These are phyloP conservation scores for Meyerozyma athensensis DNA, from an alignment of 1,139 yeast species.

Conservation along the genomic window DNA sequence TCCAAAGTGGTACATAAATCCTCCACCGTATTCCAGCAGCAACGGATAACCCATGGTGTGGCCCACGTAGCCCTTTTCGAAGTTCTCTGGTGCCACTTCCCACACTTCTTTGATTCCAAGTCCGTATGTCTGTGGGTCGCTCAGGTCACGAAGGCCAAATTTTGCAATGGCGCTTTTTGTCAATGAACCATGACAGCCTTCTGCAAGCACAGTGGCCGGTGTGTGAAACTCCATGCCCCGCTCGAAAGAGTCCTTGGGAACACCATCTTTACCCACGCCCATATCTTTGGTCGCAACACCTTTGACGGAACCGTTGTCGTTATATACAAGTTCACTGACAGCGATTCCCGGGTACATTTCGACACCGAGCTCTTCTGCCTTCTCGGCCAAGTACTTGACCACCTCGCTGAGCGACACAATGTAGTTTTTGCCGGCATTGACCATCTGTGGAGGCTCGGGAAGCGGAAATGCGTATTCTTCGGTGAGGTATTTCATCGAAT, in stretches of 20 bases:
- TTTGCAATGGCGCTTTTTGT: slow-evolving; percentile 70
- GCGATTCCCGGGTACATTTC: slow-evolving; percentile 90
- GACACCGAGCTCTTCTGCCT: slow-evolving; percentile 91
- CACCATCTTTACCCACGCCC: slow-evolving; percentile 73
- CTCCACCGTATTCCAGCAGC: slow-evolving; percentile 80
- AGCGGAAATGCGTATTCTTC: slow-evolving; percentile 55
- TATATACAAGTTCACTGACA: slow-evolving; percentile 74
- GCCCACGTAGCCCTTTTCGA: slow-evolving; percentile 74
- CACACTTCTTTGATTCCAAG: slow-evolving; percentile 94
- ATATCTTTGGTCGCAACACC: slow-evolving; percentile 94
- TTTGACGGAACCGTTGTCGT: slow-evolving; percentile 53
- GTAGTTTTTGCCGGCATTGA: slow-evolving; percentile 73
- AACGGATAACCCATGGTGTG: slow-evolving; percentile 93
- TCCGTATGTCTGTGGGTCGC: slow-evolving; percentile 87
- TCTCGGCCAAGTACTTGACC: slow-evolving; percentile 75
- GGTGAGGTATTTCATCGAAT: slow-evolving; percentile 65
- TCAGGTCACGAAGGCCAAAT: slow-evolving; percentile 60
- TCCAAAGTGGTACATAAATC: slow-evolving; percentile 95
- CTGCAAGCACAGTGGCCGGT: slow-evolving; percentile 81
- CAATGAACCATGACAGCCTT: slow-evolving; percentile 95
- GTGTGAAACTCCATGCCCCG: slow-evolving; percentile 97
- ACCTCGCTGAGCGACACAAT: slow-evolving; percentile 81
- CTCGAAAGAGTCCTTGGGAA: slow-evolving; percentile 77
- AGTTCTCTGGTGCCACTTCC: slow-evolving; percentile 87
- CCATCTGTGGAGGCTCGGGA: slow-evolving; percentile 93